Evolutionary conservation across 1,284 basidiomycete species (phyloP).

Genomic region (Somion occarium): DNA sequence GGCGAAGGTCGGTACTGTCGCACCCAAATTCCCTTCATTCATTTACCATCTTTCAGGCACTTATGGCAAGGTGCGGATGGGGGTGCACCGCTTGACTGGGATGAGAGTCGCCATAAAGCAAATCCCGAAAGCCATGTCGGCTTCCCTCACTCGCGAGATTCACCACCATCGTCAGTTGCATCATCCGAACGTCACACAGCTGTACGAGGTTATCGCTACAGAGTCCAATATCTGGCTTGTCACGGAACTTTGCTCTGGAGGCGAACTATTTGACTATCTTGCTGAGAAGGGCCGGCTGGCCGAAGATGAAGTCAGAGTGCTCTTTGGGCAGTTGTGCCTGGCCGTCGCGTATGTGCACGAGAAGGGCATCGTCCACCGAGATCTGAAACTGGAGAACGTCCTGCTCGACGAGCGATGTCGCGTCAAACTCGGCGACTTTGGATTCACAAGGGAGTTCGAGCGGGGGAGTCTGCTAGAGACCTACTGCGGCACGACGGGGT

Average conservation of each 20-base stretch:
- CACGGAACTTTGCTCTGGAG: constrained; percentile 93
- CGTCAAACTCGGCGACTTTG: constrained; percentile 93
- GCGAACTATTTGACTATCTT: constrained; percentile 96
- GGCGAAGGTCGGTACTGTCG: constrained; percentile 75
- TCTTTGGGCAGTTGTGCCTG: constrained; percentile 96
- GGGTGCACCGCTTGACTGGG: constrained; percentile 87
- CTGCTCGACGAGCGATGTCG: constrained; percentile 84
- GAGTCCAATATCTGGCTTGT: constrained; percentile 96
- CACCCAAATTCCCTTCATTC: neutral
- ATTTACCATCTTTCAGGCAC: constrained; percentile 50
- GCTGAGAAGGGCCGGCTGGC: constrained; percentile 87
- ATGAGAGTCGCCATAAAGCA: constrained; percentile 95
- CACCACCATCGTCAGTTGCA: constrained; percentile 97
- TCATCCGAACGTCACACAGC: constrained; percentile 91
- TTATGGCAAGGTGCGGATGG: constrained; percentile 91
- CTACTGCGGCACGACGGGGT: constrained; percentile 94
- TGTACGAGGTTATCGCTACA: constrained; percentile 97
- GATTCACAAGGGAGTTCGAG: constrained; percentile 94
- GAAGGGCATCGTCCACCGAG: constrained; percentile 91
- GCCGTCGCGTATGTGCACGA: constrained; percentile 89
- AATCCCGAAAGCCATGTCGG: constrained; percentile 89
- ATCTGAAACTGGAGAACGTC: constrained; percentile 96
- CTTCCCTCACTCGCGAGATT: constrained; percentile 92
- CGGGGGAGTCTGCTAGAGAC: constrained; percentile 85
- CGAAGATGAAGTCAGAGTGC: constrained; percentile 77